These are phyloP conservation scores for Eucalyptus globulus DNA, from an alignment of 345 rosid genomes.

Conservation along the genomic window DNA sequence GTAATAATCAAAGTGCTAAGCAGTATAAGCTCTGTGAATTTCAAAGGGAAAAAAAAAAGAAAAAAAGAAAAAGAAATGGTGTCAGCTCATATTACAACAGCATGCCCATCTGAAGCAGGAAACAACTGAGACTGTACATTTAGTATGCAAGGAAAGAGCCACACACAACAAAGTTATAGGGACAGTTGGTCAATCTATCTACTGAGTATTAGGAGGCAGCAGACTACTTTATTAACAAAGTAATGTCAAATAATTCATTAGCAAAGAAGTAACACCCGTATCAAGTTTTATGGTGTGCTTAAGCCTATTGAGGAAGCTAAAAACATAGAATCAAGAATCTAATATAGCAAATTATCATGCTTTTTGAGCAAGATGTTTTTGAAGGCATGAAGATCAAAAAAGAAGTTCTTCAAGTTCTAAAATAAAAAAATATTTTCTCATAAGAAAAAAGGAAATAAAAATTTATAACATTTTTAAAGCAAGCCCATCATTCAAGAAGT, in stretches of 20 bases:
- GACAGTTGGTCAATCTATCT: neutral
- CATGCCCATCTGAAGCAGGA: neutral
- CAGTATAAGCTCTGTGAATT: neutral
- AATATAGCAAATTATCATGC: neutral
- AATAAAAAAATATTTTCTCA: neutral
- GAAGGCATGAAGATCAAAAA: neutral
- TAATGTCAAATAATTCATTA: neutral
- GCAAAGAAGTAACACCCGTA: neutral
- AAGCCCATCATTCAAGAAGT: neutral
- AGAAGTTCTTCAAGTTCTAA: neutral
- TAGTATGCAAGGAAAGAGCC: neutral
- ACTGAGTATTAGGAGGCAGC: neutral
- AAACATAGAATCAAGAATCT: neutral
- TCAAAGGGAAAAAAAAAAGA: neutral
- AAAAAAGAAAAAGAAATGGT: neutral
- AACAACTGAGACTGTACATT: neutral
- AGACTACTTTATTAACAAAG: neutral
- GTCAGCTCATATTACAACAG: neutral
- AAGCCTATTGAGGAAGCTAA: neutral
- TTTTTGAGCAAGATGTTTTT: neutral
- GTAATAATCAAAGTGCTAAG: neutral
- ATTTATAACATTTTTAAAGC: neutral
- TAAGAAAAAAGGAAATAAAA: neutral
- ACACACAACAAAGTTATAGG: neutral
- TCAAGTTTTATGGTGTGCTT: neutral